Base-by-base conservation (phyloP, 768 basidiomycete species). In the Pulveroboletus ravenelii region DNA sequence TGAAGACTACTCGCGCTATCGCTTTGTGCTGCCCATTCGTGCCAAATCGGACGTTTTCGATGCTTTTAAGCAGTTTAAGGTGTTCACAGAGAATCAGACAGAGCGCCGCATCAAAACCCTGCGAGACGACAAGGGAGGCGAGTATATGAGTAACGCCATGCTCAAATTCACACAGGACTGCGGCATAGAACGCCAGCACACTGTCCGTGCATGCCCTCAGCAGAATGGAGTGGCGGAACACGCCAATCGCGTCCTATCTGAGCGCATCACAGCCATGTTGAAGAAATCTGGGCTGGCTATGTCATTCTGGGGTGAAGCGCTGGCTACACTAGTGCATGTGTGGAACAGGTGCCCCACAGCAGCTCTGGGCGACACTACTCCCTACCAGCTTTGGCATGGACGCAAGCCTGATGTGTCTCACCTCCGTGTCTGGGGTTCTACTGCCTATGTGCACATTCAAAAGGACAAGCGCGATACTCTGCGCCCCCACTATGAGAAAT, bases 131-230 rank as follows among this genome's bases (percentile, higher is more conserved):
- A 47, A 63, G 42, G 65, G 67, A 14, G 66, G 66, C 0, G 65
- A 70, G 51, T 70, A 63, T 40, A 67, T 55, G 17, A 59, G 54
- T n/a, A 52, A 56, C 4, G 65, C 52, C 6, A 70, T 71, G 49
- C 40, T 54, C 12, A 14, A 54, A 2, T 46, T 46, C 45, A 54
- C 45, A 0, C 2, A 23, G 5, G 1, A 18, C 1, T 39, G 38
- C 3, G 38, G 63, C 31, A 65, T 65, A 17, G 47, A 47, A 35
- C 36, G 52, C 6, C 58, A 61, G 49, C 38, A 39, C 18, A 39
- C 38, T 3, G 18, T 39, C 5, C 18, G 12, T 2, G 38, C 18
- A 1, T 10, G 12, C 1, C 38, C 62, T 1, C 54, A 52, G 41
- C 45, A 52, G 7, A 47, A 52, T 15, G 41, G 51, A 0, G 40